These are phyloP conservation scores for Geotrichum bryndzae DNA, from an alignment of 1,139 yeast genomes.

Conservation along the genomic window DNA sequence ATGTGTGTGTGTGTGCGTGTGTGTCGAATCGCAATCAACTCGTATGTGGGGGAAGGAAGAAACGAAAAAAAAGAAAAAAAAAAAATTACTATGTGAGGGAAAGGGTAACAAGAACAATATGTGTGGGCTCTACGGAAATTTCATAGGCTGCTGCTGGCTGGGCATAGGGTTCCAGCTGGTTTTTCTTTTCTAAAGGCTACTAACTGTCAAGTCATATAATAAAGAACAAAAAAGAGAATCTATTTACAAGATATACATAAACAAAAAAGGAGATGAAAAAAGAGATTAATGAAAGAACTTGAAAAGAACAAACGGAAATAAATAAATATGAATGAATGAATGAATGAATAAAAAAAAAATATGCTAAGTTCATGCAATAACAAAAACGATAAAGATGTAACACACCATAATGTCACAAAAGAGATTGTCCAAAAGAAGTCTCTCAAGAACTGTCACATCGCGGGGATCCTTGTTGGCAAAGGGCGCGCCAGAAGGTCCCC, in stretches of 20 bases:
- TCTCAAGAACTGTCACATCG: slow-evolving; percentile 5
- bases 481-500: not conserved
- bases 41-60: not conserved
- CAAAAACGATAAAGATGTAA: slow-evolving; percentile 6
- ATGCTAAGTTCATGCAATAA: slow-evolving; percentile 4
- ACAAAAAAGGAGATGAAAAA: not conserved
- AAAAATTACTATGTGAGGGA: not conserved
- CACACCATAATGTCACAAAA: slow-evolving; percentile 6
- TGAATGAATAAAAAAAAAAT: not conserved
- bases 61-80: not conserved
- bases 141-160: not conserved
- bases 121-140: too few relatives aligned
- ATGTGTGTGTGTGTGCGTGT: not conserved
- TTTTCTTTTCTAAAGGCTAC: too few relatives aligned
- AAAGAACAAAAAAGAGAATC: too few relatives aligned
- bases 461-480: not conserved
- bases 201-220: not conserved
- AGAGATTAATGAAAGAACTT: not conserved
- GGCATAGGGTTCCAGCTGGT: not conserved
- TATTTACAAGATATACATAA: not conserved
- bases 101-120: too few relatives aligned
- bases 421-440: slow-evolving; percentile 3
- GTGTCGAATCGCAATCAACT: too few relatives aligned
- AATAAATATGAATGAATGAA: not conserved
- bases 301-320: not conserved